phyloP scores from a whole-genome alignment of 192 early-diverging fungal species.

The Coemansia sp. region DNA sequence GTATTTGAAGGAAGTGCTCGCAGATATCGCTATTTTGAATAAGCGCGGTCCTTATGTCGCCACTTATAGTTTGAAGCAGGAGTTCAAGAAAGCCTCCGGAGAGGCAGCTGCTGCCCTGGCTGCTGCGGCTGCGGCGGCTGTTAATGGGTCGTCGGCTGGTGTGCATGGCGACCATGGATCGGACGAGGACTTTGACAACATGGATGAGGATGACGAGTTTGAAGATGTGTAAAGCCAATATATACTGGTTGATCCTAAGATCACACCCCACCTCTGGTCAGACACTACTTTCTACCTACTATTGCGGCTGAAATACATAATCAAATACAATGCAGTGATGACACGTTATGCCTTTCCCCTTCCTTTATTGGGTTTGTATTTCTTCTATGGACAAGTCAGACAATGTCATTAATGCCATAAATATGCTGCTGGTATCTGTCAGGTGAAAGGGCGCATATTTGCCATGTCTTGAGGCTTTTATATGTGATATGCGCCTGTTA shows the following conservation, averaged over 20 bases:
- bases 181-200: conserved; percentile 29
- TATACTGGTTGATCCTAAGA: background rate
- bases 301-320: no score
- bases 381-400: no score
- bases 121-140: conserved; percentile 22
- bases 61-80: conserved; percentile 82
- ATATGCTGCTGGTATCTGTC: no score
- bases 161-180: conserved; percentile 2
- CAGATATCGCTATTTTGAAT: conserved; percentile 77
- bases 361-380: no score
- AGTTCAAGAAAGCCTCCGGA: conserved; percentile 60
- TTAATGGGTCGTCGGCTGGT: conserved; percentile 6
- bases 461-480: no score
- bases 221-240: conserved; percentile 40
- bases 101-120: conserved; percentile 24
- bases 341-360: no score
- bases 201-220: conserved; percentile 55
- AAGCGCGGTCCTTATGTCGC: conserved; percentile 81
- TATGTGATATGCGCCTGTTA: no score
- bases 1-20: conserved; percentile 82
- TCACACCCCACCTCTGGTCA: background rate
- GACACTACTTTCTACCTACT: no score
- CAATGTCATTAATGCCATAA: no score
- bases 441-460: no score
- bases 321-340: no score